Evolutionary conservation across 306 rosid genomes (phyloP).

Genomic region (Dalbergia oliveri): DNA sequence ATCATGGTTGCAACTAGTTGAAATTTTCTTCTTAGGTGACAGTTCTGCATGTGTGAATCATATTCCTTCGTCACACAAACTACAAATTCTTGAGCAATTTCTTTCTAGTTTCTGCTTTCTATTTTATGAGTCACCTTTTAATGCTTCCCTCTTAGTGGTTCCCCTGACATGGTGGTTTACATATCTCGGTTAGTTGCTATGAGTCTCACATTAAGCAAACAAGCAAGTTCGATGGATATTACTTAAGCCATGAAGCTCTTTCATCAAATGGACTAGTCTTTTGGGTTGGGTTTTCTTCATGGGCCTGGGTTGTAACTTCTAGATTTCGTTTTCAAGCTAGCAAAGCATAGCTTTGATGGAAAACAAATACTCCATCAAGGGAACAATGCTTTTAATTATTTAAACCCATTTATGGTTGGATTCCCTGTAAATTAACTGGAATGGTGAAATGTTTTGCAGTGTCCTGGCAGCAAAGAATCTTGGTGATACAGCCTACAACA

Average conservation of each 20-base stretch:
- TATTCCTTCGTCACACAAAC: not conserved
- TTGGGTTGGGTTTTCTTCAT: no score
- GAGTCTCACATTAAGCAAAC: no score
- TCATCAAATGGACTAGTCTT: no score
- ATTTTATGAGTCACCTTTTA: not conserved
- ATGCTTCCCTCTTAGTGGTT: not conserved
- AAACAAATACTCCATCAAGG: not conserved
- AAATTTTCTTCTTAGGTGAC: slow-evolving; percentile 3
- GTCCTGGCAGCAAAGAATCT: slow-evolving; percentile 88
- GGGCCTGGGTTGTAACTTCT: not conserved
- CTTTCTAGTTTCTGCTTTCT: slow-evolving; percentile 12
- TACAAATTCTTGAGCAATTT: slow-evolving; percentile 15
- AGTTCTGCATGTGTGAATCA: not conserved
- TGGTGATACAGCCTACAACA: slow-evolving; percentile 66
- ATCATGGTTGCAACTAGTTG: not conserved
- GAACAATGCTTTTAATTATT: slow-evolving; percentile 5
- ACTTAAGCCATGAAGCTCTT: no score
- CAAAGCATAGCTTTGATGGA: not conserved
- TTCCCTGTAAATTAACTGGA: slow-evolving; percentile 33
- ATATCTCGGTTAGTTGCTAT: not conserved
- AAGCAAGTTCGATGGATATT: no score
- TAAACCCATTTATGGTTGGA: slow-evolving; percentile 21
- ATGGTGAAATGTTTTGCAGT: slow-evolving; percentile 54
- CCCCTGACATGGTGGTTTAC: slow-evolving; percentile 4
- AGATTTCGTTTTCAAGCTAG: slow-evolving; percentile 27